Percentiles rank a stretch among this genome's conserved stretches.
phyloP scores from a whole-genome alignment of 805 yeast species.

The Wickerhamiella galacta region DNA sequence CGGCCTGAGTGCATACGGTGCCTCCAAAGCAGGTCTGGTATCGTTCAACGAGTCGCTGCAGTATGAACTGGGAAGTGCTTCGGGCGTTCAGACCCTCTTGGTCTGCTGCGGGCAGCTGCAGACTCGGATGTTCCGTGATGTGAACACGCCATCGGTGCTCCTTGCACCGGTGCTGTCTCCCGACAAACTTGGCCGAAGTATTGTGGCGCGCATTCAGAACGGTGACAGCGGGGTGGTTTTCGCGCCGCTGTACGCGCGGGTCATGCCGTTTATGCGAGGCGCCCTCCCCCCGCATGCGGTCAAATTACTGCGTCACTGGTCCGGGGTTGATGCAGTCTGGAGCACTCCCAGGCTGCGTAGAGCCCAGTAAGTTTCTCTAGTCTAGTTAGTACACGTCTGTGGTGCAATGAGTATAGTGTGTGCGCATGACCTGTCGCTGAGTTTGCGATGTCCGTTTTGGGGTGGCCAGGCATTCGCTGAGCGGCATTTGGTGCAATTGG shows the following conservation, averaged over 20 bases:
- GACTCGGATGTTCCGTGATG: constrained; percentile 58
- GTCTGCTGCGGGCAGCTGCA: constrained; percentile 78
- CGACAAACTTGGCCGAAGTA: constrained; percentile 38
- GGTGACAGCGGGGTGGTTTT: constrained; percentile 55
- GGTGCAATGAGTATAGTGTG: neutral
- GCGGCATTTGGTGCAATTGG: neutral
- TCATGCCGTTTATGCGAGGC: constrained; percentile 57
- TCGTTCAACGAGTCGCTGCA: constrained; percentile 72
- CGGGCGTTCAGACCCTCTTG: constrained; percentile 53
- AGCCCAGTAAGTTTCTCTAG: neutral
- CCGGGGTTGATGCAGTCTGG: constrained; percentile 47
- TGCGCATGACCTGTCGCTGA: too few relatives aligned
- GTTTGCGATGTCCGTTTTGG: too few relatives aligned
- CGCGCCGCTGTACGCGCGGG: constrained; percentile 59
- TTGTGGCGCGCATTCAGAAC: constrained; percentile 37
- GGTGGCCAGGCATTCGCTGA: too few relatives aligned
- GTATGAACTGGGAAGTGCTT: constrained; percentile 34
- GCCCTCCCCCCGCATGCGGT: constrained; percentile 51
- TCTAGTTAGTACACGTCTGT: neutral
- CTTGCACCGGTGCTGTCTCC: constrained; percentile 79
- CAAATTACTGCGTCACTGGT: constrained; percentile 33
- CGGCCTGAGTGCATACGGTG: constrained; percentile 63
- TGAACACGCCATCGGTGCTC: constrained; percentile 52
- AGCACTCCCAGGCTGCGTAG: too few relatives aligned
- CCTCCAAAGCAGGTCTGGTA: constrained; percentile 73